These are phyloP conservation scores for Leishmania lainsoni DNA, from an alignment of 208 protist species.

Conservation along the genomic window DNA sequence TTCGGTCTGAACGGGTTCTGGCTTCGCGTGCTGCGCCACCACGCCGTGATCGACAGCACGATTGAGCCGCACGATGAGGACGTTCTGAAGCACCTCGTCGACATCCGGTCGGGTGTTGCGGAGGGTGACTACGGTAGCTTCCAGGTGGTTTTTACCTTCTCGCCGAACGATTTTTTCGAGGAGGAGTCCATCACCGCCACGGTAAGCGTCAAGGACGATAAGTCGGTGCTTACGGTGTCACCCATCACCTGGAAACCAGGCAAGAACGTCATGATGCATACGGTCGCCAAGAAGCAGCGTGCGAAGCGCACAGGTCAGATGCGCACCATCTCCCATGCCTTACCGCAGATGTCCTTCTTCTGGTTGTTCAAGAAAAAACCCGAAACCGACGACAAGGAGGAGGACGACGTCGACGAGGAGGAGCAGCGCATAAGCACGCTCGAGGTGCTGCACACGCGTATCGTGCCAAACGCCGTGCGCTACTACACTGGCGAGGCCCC, in stretches of 20 bases:
- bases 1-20: conserved; percentile 71
- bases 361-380: conserved; percentile 64
- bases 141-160: conserved; percentile 80
- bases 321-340: conserved; percentile 47
- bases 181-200: conserved; percentile 70
- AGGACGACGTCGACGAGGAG: conserved; percentile 50
- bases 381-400: conserved; percentile 23
- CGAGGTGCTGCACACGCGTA: conserved; percentile 64
- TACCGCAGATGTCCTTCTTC: conserved; percentile 81
- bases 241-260: conserved; percentile 82
- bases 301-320: conserved; percentile 46
- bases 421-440: conserved; percentile 44
- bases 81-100: conserved; percentile 66
- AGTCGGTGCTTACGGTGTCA: conserved; percentile 47
- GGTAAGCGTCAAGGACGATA: conserved; percentile 47
- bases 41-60: conserved; percentile 62
- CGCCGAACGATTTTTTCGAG: conserved; percentile 82
- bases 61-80: conserved; percentile 82
- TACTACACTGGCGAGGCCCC: conserved; percentile 90
- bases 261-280: conserved; percentile 74
- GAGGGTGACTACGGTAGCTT: conserved; percentile 70
- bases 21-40: conserved; percentile 71
- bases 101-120: conserved; percentile 58
- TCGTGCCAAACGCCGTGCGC: conserved; percentile 79
- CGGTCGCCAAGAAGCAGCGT: conserved; percentile 60